Base-by-base conservation (phyloP, 139 green algal species). In the Tetraselmis chui region DNA sequence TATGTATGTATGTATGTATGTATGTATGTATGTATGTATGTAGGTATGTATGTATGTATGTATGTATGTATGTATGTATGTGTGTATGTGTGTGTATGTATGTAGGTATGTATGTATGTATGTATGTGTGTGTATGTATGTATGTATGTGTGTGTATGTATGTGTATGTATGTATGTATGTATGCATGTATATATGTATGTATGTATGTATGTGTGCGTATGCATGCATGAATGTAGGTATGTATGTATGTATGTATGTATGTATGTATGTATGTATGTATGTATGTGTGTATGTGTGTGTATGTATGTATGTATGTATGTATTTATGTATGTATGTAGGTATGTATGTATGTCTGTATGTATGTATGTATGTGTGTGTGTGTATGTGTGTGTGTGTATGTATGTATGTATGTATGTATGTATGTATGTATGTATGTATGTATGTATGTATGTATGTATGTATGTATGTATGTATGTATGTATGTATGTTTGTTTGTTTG, bases 261-360 rank as follows among this genome's bases (percentile, higher is more conserved):
- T 18, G 18, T 67, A 67, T 67, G 18, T 18, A 67, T 67, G 18
- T 67, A 67, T 18, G 18, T 67, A 67, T 67, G 18, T 18, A 67
- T 5, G 18, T 18, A 67, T 5, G 18, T 67, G 18, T 18, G 18
- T 5, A 67, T 67, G 18, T 5, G 18, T 67, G 18, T 67, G 18
- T 18, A 67, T 67, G 18, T 67, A 67, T 18, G 18, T 67, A 67
- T 67, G 18, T 18, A 67, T 67, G 18, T 67, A 67, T 18, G 18
- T 67, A 67, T 67, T 25, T 18, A 67, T 67, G 18, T 67, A 67
- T 18, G 18, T 67, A 67, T 67, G 18, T 67, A 67, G 5, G 18
- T 18, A 67, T 67, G 83, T 29, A 83, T 80, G 83, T 77, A 83
- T 80, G 83, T 5, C 82, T 83, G 28, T 77, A 83, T 83, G 83